Evolutionary conservation across 305 asterid genomes (phyloP), one percentile per base, ranked within the genome.

Genomic region (Solanum hybrid): DNA sequence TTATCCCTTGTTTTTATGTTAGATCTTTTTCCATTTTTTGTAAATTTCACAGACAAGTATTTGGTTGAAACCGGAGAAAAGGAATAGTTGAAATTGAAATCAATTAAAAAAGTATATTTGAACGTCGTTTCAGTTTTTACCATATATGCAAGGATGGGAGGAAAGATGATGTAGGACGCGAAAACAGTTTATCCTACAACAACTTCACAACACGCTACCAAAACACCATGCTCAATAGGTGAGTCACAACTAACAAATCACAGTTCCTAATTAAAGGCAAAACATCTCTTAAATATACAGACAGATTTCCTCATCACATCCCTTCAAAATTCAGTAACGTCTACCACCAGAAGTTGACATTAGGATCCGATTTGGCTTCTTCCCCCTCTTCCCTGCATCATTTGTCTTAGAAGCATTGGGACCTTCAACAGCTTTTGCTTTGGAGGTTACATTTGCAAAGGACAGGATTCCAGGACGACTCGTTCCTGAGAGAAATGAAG

Each of bases 291-390:
- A 40, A 69, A 81, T 81, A 69, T 73, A 87, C 91, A 86, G 80
- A 71, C 46, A 24, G 67, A 69, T 79, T 22, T 80, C 34, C 7
- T 46, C 10, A 11, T 51, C 5, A 26, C 29, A 22, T 73, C 78
- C 33, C 24, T 86, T 57, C 80, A 86, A 88, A 88, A 46, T 29
- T 97, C 94, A 97, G 90, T 96, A 96, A 87, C 99, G 97, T n/a
- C 99, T 95, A 29, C 97, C 96, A 88, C 98, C 98, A 9, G 98
- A 91, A 8, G 98, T 97, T 71, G 99, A 97, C 86, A 97, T 90
- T 71, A 97, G 96, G 83, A 97, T 92, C 16, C 97, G 93, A 92
- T 92, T 94, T n/a, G 93, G 79, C 92, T 94, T 96, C 93, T 96
- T 97, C 36, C 99, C 98, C 89, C 93, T 96, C 95, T 93, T 97